Evolutionary conservation across 768 basidiomycete species (phyloP), one percentile per base, ranked within the genome.

Genomic region (Hericium alpestre): DNA sequence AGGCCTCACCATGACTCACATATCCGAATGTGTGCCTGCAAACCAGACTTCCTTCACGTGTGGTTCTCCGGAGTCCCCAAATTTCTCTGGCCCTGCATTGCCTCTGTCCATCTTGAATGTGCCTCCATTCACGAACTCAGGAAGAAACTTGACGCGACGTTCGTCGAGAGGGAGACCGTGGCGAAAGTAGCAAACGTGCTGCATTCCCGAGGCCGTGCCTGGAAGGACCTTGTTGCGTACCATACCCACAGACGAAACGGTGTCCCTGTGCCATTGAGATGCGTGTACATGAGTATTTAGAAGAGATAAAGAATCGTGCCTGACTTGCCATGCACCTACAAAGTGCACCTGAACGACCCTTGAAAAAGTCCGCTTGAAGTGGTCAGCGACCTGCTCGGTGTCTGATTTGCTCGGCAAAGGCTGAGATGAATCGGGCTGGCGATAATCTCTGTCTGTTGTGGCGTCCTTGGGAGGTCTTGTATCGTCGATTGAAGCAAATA

Each of bases 141-240:
- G 77, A 2, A 75, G 57, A 58, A 77, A 78, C 52, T 77, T 78
- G 43, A 77, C 75, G 6, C 78, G 70, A 23, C 71, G 65, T 49
- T 78, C 78, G 56, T 78, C 77, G 25, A 78, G 64, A 0, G 78
- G 77, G 4, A 78, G 65, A 0, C 75, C 77, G 61, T 78, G 77
- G 7, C 76, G 71, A 56, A 78, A 77, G 48, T 38, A 32, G n/a
- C 57, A 67, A 8, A 77, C 65, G 52, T 74, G 70, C 38, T 70
- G 61, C 53, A 61, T 65, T 1, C 64, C 63, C 8, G 57, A 58
- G 16, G 65, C 66, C 7, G 73, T 72, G 20, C 57, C 59, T 5
- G 76, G 74, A 7, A 75, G 56, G 20, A 58, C 65, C 12, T 58
- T 66, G 12, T 56, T 61, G 43, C 74, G 63, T 2, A 68, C 40